These are phyloP conservation scores for Paratinospora sagittata DNA, from an alignment of 164 flowering plant genomes.

Conservation along the genomic window DNA sequence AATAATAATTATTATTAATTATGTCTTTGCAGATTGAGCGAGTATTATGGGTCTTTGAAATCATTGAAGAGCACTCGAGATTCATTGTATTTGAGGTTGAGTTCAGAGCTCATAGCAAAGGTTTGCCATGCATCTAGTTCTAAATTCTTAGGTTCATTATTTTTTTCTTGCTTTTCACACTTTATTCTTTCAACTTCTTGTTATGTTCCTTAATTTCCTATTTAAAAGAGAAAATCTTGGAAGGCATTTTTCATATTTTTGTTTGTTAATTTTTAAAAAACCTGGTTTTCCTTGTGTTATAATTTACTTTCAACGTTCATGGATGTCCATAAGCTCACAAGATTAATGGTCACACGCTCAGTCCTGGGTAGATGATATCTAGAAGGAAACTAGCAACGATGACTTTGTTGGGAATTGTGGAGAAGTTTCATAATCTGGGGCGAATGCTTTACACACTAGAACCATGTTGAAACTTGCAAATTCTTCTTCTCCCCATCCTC, in stretches of 20 bases:
- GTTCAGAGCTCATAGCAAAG: constrained; percentile 66
- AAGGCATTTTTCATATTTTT: not conserved
- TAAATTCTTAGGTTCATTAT: not conserved
- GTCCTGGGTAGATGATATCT: not conserved
- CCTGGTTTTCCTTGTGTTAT: not conserved
- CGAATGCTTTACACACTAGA: no score
- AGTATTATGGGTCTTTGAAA: constrained; percentile 46
- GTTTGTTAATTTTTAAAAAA: not conserved
- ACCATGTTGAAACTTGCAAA: no score
- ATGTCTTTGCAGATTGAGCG: constrained; percentile 53
- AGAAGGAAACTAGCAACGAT: not conserved
- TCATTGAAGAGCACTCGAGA: constrained; percentile 60
- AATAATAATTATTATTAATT: not conserved
- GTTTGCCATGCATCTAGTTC: constrained; percentile 28
- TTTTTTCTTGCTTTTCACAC: not conserved
- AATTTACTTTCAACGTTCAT: not conserved
- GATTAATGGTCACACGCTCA: not conserved
- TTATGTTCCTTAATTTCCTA: not conserved
- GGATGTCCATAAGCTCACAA: not conserved
- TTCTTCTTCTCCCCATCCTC: no score
- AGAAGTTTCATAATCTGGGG: no score
- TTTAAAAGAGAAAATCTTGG: not conserved
- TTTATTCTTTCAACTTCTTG: not conserved
- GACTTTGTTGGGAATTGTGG: no score
- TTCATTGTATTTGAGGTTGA: constrained; percentile 46